A percentile compares a stretch with the other conserved stretches of the same genome.
These are phyloP conservation scores for Ustilago loliicola DNA, from an alignment of 1,284 basidiomycete species.

Conservation along the genomic window DNA sequence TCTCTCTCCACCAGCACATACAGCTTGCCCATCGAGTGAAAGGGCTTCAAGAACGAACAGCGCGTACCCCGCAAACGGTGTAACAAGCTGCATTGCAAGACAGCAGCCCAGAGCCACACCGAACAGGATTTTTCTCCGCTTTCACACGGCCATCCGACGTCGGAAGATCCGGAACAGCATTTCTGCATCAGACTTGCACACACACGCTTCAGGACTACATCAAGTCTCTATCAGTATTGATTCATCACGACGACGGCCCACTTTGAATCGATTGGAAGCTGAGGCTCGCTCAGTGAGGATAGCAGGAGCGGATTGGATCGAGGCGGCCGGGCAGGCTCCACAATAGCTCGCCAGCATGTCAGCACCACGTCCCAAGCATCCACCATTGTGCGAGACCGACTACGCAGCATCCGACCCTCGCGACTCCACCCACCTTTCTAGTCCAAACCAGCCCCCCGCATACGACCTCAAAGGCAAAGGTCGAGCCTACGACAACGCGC, in stretches of 20 bases:
- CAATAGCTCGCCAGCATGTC: constrained; percentile 18
- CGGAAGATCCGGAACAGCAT: not conserved
- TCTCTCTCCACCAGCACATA: not conserved
- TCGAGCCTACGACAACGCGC: constrained; percentile 27
- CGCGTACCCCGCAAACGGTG: not conserved
- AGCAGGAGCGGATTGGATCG: not conserved
- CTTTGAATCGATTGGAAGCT: not conserved
- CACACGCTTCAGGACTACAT: not conserved
- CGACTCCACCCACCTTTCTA: constrained; percentile 11
- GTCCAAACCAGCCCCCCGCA: not conserved
- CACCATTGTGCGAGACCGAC: constrained; percentile 55
- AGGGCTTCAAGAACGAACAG: not conserved
- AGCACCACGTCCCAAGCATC: constrained; percentile 39
- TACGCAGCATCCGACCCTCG: constrained; percentile 38
- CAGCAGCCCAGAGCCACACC: not conserved
- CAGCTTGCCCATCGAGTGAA: not conserved
- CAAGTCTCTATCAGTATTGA: not conserved
- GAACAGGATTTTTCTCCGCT: not conserved
- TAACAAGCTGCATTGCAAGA: not conserved
- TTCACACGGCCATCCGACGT: not conserved
- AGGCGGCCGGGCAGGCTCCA: not conserved
- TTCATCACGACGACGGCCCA: not conserved
- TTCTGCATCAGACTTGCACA: not conserved
- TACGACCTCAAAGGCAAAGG: constrained; percentile 42
- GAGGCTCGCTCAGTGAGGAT: not conserved